Base-by-base conservation (phyloP, 164 flowering plant genomes). In the Aristolochia contorta region DNA sequence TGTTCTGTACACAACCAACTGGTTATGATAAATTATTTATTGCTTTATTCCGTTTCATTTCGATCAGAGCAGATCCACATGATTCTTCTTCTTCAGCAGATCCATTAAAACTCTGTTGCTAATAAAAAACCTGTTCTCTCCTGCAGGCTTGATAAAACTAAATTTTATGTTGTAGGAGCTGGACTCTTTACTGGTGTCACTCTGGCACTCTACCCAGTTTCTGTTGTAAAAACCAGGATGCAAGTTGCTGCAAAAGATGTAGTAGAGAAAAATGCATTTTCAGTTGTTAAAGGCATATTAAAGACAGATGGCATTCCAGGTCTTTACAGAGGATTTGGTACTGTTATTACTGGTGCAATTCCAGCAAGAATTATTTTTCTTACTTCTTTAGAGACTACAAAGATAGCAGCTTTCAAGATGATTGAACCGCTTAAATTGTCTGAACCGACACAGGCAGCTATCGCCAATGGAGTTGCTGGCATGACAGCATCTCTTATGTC, bases 121-220 rank as follows among this genome's bases (percentile, higher is more conserved):
- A 22, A 61, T 67, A 8, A 23, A n/a, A 51, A 61, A 51, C n/a
- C 22, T 16, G 30, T 50, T 63, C 16, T 46, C 20, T 63, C 27
- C 20, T 87, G 89, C 86, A 93, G 97, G 89, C 94, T 93, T 65
- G 93, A 90, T 66, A 93, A 93, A 74, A 86, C 87, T 15, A 93
- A 85, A 62, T 93, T 90, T 66, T 93, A 90, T 67, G 87, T 80
- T 19, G 83, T 85, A 20, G 99, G 99, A 69, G 99, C 99, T 72
- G 99, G 97, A 23, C 77, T 93, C 68, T 93, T 93, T 70, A 81
- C 97, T 4, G 99, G 99, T 59, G 57, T 93, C 43, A 90, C 99
- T 1, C 91, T 88, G 57, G 95, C 84, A 53, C 72, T 93, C 52
- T 93, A 90, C 71, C 99, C 99, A 6, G 82, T 90, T 10, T 86